Conservation (phyloP, 2,329 filamentous ascomycete genomes). For the Trematosphaeria pertusa region DNA sequence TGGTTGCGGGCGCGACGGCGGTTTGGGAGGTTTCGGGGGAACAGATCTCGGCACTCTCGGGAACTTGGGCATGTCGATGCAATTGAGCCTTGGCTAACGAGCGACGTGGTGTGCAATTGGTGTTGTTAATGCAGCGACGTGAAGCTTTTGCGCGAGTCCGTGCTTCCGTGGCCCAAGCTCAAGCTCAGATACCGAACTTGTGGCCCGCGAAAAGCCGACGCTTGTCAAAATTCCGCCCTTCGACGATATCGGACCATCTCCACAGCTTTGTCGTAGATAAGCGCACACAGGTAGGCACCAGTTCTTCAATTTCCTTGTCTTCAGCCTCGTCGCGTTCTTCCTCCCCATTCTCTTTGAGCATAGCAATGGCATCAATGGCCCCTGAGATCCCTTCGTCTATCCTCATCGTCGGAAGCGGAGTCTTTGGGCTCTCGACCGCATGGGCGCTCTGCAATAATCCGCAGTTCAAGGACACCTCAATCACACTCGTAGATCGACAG, state of each 20-base stretch:
- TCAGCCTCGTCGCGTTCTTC: too few relatives aligned
- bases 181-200: conserved; percentile 16
- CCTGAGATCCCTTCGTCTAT: conserved; percentile 50
- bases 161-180: conserved; percentile 16
- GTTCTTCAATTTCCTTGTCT: conserved; percentile 3
- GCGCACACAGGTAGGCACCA: conserved; percentile 15
- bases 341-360: conserved; percentile 3
- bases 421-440: conserved; percentile 70
- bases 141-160: conserved; percentile 19
- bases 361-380: not conserved
- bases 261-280: conserved; percentile 10
- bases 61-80: conserved; percentile 39
- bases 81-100: conserved; percentile 10
- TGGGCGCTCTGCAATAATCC: conserved; percentile 71
- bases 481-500: conserved; percentile 66
- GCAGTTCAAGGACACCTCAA: conserved; percentile 56
- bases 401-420: conserved; percentile 59
- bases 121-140: conserved; percentile 15
- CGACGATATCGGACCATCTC: conserved; percentile 38
- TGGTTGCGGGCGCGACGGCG: conserved; percentile 24
- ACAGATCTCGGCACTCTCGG: conserved; percentile 35
- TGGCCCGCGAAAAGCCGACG: conserved; percentile 35
- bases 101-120: conserved; percentile 24
- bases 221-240: conserved; percentile 8
- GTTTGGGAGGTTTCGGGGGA: conserved; percentile 27